phyloP scores from a whole-genome alignment of 495 filamentous ascomycete genomes.

The Lophiostoma macrostomum region DNA sequence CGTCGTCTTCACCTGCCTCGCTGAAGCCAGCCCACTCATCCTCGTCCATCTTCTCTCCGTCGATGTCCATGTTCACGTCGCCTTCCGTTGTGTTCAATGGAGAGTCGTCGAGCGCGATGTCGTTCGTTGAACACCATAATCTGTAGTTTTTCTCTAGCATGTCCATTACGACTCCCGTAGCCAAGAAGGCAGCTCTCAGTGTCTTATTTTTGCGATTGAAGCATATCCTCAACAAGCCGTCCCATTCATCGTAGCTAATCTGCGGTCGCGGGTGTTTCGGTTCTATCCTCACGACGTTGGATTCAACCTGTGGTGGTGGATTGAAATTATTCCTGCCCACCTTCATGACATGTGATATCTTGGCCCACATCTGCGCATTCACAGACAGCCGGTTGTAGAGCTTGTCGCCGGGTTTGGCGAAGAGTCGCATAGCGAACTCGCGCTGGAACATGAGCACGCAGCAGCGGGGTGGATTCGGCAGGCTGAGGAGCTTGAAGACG shows the following conservation, averaged over 20 bases:
- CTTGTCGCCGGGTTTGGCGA: conserved; percentile 73
- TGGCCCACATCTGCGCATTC: conserved; percentile 94
- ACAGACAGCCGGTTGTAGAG: conserved; percentile 84
- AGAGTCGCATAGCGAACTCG: conserved; percentile 73
- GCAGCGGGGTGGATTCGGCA: conserved; percentile 68
- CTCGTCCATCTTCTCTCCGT: conserved; percentile 56
- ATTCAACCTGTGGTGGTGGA: conserved; percentile 88
- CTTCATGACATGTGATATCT: conserved; percentile 83
- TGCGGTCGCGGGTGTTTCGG: conserved; percentile 78
- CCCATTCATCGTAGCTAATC: conserved; percentile 91
- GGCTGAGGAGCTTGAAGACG: conserved; percentile 84
- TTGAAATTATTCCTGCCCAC: conserved; percentile 94
- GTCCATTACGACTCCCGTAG: conserved; percentile 70
- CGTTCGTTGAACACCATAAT: conserved; percentile 81
- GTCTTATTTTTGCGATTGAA: conserved; percentile 81
- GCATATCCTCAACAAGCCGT: conserved; percentile 78
- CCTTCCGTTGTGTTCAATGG: conserved; percentile 35
- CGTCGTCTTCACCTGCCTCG: conserved; percentile 55
- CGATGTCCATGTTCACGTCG: conserved; percentile 38
- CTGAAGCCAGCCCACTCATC: conserved; percentile 51
- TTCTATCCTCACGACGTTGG: conserved; percentile 72
- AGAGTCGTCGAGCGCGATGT: conserved; percentile 72
- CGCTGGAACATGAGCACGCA: conserved; percentile 89
- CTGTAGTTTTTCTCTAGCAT: conserved; percentile 84
- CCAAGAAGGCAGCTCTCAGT: conserved; percentile 70